Base-by-base conservation (phyloP, 2,329 filamentous ascomycete genomes). In the Aschersonia sp. region DNA sequence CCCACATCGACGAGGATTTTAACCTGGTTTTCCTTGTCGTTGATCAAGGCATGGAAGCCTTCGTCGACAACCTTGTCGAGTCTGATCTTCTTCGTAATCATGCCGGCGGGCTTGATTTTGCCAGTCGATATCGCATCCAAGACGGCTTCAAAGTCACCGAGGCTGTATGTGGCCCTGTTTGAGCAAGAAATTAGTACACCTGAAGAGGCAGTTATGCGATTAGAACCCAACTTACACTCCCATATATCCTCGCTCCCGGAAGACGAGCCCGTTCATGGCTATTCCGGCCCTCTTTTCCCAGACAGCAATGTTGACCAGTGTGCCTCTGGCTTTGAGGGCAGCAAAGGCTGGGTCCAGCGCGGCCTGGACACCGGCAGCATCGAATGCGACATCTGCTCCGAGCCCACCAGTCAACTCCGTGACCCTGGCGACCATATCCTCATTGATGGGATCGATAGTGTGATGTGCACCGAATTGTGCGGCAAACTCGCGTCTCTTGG, bases 261-360 rank as follows among this genome's bases (percentile, higher is more conserved):
- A 56, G 12, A 55, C 51, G 33, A 56, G 42, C 39, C 53, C 47
- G 39, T 56, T 56, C 54, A 56, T 56, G 43, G 53, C 49, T 37
- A 51, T 30, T 14, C 31, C 22, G 29, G 49, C 49, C 37, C 49
- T 46, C 46, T 81, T 75, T 55, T 79, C 76, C 76, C 76, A 82
- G 4, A 83, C 75, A 0, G 79, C 76, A n/a, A 83, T 70, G 51
- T 83, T 83, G 2, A 83, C 69, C 0, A 83, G 67, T 0, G 73
- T 75, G 0, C 78, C 79, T 37, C 72, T 66, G 0, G 69, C 66
- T 45, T 69, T 66, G 3, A 78, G 70, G 0, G 72, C 67, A 22
- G 67, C 59, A 41, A 70, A 75, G 54, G 61, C 76, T 53, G 50
- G 57, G 39, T 66, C 58, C 5, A 72, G 54, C n/a, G 66, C 73